Evolutionary conservation across 164 flowering plant species (phyloP).

Genomic region (Tetracentron sinense): DNA sequence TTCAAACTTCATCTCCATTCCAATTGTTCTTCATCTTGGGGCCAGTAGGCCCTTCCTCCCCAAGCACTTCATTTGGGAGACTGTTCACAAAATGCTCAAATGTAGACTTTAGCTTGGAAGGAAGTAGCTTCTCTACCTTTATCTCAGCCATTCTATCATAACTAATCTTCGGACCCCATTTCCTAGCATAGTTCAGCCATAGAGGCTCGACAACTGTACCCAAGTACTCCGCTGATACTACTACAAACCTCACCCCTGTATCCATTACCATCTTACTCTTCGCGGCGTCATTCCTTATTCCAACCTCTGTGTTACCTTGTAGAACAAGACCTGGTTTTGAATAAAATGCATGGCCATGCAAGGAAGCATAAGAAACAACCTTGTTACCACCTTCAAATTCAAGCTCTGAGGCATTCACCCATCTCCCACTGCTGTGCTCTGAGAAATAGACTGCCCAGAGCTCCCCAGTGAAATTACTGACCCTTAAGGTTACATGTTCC

Average conservation of each 20-base stretch:
- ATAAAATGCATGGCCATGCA: conserved; percentile 45
- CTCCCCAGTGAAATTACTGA: conserved; percentile 56
- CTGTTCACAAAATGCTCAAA: conserved; percentile 17
- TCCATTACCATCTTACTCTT: conserved; percentile 34
- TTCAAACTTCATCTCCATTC: conserved; percentile 34
- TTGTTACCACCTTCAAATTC: conserved; percentile 43
- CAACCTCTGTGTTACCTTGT: conserved; percentile 32
- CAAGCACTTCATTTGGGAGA: conserved; percentile 31
- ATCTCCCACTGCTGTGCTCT: conserved; percentile 40
- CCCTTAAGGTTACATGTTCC: conserved; percentile 56
- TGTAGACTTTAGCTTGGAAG: conserved; percentile 19
- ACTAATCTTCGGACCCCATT: conserved; percentile 34
- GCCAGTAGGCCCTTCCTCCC: no score
- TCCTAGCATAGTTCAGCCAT: conserved; percentile 29
- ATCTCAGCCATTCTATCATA: conserved; percentile 21
- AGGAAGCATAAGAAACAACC: conserved; percentile 35
- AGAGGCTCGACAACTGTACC: conserved; percentile 26
- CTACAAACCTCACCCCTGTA: conserved; percentile 17
- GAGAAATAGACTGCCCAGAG: conserved; percentile 37
- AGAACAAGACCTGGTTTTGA: conserved; percentile 36
- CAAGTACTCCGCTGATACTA: conserved; percentile 36
- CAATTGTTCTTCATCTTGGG: conserved; percentile 37
- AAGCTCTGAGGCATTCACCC: conserved; percentile 37
- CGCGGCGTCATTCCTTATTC: conserved; percentile 44
- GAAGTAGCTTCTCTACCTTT: conserved; percentile 23